These are phyloP conservation scores for Angomonas deanei DNA, from an alignment of 208 protist genomes.

Conservation along the genomic window DNA sequence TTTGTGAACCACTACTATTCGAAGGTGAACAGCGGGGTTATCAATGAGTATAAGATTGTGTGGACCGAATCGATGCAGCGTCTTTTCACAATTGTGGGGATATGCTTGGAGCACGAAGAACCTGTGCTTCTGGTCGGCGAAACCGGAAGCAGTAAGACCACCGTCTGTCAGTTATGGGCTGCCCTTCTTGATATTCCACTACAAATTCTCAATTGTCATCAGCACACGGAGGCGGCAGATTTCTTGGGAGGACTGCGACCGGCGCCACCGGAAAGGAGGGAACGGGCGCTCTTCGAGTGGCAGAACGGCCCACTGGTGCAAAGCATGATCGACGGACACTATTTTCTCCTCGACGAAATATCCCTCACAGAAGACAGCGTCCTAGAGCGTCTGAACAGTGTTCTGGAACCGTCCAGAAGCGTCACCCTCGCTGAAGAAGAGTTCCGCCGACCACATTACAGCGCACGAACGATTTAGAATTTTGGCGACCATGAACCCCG, in stretches of 20 bases:
- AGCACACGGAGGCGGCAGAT: slow-evolving; percentile 99
- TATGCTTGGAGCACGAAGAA: slow-evolving; percentile 93
- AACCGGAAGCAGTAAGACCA: slow-evolving; percentile 99
- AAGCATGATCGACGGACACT: slow-evolving; percentile 97
- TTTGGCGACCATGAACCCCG: slow-evolving; percentile 99
- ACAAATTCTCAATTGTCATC: slow-evolving; percentile 99
- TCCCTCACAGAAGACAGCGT: slow-evolving; percentile 99
- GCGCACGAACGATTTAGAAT: slow-evolving; percentile 93
- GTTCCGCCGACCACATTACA: slow-evolving; percentile 73
- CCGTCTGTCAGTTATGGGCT: slow-evolving; percentile 95
- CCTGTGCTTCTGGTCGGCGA: slow-evolving; percentile 98
- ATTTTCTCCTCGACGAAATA: slow-evolving; percentile 99
- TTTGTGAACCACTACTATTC: slow-evolving; percentile 71
- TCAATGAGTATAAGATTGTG: slow-evolving; percentile 92
- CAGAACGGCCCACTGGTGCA: slow-evolving; percentile 98
- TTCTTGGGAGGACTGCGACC: slow-evolving; percentile 95
- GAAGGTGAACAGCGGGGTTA: slow-evolving; percentile 51
- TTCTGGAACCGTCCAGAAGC: slow-evolving; percentile 96
- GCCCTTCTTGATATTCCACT: slow-evolving; percentile 80
- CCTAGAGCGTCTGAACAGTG: slow-evolving; percentile 99
- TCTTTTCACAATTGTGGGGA: slow-evolving; percentile 94
- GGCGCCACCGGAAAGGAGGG: slow-evolving; percentile 67
- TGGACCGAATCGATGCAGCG: slow-evolving; percentile 96
- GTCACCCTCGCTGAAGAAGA: slow-evolving; percentile 98
- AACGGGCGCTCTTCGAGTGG: slow-evolving; percentile 96